Evolutionary conservation across 2,329 filamentous ascomycete genomes (phyloP).

Genomic region (Ramularia endophylla): DNA sequence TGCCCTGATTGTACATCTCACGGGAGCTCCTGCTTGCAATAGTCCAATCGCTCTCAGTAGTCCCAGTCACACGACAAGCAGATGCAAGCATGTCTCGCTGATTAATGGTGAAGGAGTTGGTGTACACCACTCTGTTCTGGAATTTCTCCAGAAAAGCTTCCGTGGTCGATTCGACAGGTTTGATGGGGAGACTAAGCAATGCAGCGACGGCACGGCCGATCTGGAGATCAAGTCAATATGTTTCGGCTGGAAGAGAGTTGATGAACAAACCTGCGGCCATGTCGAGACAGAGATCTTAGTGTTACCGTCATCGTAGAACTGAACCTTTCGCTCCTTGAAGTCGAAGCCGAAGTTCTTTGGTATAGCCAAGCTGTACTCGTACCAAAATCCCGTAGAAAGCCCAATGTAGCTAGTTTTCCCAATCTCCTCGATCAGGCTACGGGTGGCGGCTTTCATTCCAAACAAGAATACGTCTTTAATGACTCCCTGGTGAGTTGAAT

Average conservation of each 20-base stretch:
- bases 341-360: constrained; percentile 34
- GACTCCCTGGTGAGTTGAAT: constrained; percentile 22
- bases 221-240: no score
- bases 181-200: constrained; percentile 29
- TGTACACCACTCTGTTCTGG: constrained; percentile 45
- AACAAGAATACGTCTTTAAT: constrained; percentile 19
- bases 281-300: constrained; percentile 54
- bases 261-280: constrained; percentile 52
- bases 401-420: constrained; percentile 25
- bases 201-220: constrained; percentile 48
- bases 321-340: constrained; percentile 25
- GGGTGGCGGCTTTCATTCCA: constrained; percentile 5
- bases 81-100: constrained; percentile 61
- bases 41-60: constrained; percentile 55
- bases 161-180: neutral
- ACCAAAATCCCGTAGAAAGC: constrained; percentile 28
- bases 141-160: constrained; percentile 28
- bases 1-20: constrained; percentile 46
- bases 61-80: constrained; percentile 54
- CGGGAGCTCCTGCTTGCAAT: constrained; percentile 44
- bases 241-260: no score
- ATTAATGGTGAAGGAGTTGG: constrained; percentile 52
- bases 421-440: constrained; percentile 22
- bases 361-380: constrained; percentile 34
- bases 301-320: constrained; percentile 50